Base-by-base conservation (phyloP, 148 eudicot species). In the Bassia scoparia region DNA sequence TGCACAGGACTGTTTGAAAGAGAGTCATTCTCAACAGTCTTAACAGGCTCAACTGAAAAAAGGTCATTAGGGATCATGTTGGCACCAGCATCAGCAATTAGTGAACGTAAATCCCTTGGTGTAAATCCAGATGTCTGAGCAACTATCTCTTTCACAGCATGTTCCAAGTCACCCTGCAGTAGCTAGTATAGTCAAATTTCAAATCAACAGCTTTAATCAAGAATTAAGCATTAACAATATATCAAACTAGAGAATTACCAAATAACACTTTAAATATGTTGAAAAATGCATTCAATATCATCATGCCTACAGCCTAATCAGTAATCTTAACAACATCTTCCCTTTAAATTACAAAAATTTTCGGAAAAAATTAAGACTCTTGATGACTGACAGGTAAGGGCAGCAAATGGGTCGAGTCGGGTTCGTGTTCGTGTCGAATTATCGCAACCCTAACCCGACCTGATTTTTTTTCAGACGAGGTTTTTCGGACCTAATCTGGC, bases 101-200 rank as follows among this genome's bases (percentile, higher is more conserved):
- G 70, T 66, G 98, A 86, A 65, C 77, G 75, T 73, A 95, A 76
- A 81, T 95, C 98, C 84, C 93, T 87, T 30, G 96, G 92, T 85
- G 86, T 86, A 76, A 83, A 95, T 67, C 97, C 98, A 74, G 97
- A 91, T 82, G 98, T 91, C 77, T 89, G 97, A 70, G 96, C 89
- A 78, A 86, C 91, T 58, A 95, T 56, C 71, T 91, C 93, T 76
- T 88, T 89, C 70, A 87, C 77, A 69, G 89, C 75, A 83, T 84
- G 88, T 73, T 89, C 90, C 31, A 81, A 61, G 75, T 84, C 80
- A 81, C 61, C 85, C 98, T 95, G 87, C 68, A 81, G 67, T 46
- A 78, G 53, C 66, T 48, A 81, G 77, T 78, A 79, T 71, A 80
- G 70, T 74, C 77, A 88, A 70, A 41, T 76, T 71, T 56, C 54